Evolutionary conservation across 139 green algal species (phyloP).

Genomic region (Auxenochlorella pyrenoidosa): DNA sequence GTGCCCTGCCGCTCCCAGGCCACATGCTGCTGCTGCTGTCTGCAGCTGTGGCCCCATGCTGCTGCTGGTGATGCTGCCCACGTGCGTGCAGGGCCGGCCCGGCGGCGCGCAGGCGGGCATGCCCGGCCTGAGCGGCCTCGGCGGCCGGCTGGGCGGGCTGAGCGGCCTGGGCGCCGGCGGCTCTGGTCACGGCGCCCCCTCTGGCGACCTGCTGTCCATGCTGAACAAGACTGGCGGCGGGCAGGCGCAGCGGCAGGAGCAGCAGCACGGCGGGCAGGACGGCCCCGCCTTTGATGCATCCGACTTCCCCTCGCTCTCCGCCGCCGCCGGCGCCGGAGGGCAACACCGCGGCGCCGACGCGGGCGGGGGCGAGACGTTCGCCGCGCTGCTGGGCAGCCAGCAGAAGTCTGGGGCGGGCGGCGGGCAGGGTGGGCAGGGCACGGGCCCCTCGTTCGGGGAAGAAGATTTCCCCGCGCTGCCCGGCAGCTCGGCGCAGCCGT

Average conservation of each 20-base stretch:
- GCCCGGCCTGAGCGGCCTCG: constrained; percentile 24
- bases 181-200: constrained; percentile 28
- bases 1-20: no score
- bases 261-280: constrained; percentile 40
- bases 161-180: constrained; percentile 28
- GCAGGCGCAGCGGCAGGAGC: constrained; percentile 24
- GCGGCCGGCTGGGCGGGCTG: constrained; percentile 18
- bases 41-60: background rate
- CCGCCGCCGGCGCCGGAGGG: background rate
- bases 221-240: constrained; percentile 49
- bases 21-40: no score
- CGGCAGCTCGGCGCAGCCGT: constrained; percentile 7
- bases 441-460: constrained; percentile 55
- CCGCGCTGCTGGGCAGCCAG: constrained; percentile 41
- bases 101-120: background rate
- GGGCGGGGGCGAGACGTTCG: constrained; percentile 45
- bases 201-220: constrained; percentile 64
- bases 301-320: constrained; percentile 69
- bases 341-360: constrained; percentile 14
- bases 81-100: constrained; percentile 4
- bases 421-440: constrained; percentile 21
- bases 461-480: constrained; percentile 83
- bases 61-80: no score
- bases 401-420: constrained; percentile 24
- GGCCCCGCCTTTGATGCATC: constrained; percentile 60